Base-by-base conservation (phyloP, 768 basidiomycete genomes). In the Rhizopogon sp. region DNA sequence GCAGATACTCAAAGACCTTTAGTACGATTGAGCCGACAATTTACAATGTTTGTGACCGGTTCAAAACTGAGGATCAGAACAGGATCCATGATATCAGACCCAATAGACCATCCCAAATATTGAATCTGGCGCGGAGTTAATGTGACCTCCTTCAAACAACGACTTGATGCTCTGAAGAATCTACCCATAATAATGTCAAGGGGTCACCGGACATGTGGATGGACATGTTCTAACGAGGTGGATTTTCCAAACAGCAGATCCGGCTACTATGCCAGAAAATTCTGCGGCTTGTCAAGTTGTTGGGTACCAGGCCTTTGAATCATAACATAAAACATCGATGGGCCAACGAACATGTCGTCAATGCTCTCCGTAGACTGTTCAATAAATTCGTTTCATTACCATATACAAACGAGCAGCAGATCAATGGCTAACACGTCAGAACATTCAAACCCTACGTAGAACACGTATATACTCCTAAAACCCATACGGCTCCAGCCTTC, bases 341-440 rank as follows among this genome's bases (percentile, higher is more conserved):
- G 95, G 3, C 92, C 94, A 60, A 96, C 93, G 71, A 96, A 87
- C 81, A 97, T 92, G 69, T 98, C 97, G 68, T 99, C 97, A 63
- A 98, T 87, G 67, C 93, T 94, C 59, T 92, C 90, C 5, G 96
- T 20, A 20, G 2, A 20, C 20, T 20, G 20, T 20, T 20, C 20
- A 20, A 20, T 20, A 20, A 20, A 20, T 20, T 20, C 20, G 20
- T 20, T 20, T 20, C 20, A 20, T 20, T 20, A 20, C 20, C 20
- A 20, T 20, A 20, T 20, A 20, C 20, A 20, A 20, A 20, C 20
- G 20, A 20, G 20, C 20, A 20, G 20, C 20, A 20, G 20, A 20
- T 20, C 20, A 20, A 20, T 20, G 20, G 20, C 20, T 20, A 20
- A 20, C 20, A 20, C 20, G 20, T 20, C 20, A 20, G 20, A 20